phyloP scores from a whole-genome alignment of 2,329 filamentous ascomycete species.

The Fusarium denticulatum region DNA sequence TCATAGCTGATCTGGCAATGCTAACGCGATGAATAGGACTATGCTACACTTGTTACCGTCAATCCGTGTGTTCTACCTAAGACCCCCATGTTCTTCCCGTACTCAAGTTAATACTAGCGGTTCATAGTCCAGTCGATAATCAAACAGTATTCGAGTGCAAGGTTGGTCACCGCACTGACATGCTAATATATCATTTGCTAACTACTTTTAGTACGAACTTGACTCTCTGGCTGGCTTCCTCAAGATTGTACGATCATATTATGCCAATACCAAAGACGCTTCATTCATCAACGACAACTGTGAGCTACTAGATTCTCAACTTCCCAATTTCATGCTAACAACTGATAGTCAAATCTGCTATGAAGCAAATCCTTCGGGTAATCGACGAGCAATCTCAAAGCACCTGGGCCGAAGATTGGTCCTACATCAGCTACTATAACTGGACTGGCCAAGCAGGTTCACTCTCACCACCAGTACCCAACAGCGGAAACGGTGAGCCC shows the following conservation, averaged over 20 bases:
- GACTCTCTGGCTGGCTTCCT: conserved; percentile 23
- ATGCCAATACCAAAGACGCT: conserved; percentile 3
- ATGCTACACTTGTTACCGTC: conserved; percentile 3
- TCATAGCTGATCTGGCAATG: background rate
- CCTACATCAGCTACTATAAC: conserved; percentile 26
- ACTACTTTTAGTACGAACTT: conserved; percentile 4
- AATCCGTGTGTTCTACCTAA: background rate
- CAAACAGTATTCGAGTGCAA: conserved; percentile 26
- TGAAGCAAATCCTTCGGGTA: conserved; percentile 10
- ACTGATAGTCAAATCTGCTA: no score
- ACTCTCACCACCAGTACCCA: conserved; percentile 11
- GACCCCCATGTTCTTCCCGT: no score
- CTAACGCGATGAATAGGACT: background rate
- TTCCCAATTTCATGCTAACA: no score
- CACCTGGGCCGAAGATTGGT: conserved; percentile 23
- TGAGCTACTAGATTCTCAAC: no score
- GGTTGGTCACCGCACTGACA: background rate
- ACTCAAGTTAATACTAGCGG: background rate
- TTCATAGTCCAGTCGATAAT: conserved; percentile 9
- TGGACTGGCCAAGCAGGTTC: conserved; percentile 17
- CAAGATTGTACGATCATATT: conserved; percentile 20
- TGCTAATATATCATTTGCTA: accelerated
- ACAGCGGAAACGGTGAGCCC: conserved; percentile 15
- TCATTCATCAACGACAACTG: conserved; percentile 24
- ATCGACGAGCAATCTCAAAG: conserved; percentile 21